phyloP scores from a whole-genome alignment of 2,329 filamentous ascomycete species.

The Ilyonectria destructans region DNA sequence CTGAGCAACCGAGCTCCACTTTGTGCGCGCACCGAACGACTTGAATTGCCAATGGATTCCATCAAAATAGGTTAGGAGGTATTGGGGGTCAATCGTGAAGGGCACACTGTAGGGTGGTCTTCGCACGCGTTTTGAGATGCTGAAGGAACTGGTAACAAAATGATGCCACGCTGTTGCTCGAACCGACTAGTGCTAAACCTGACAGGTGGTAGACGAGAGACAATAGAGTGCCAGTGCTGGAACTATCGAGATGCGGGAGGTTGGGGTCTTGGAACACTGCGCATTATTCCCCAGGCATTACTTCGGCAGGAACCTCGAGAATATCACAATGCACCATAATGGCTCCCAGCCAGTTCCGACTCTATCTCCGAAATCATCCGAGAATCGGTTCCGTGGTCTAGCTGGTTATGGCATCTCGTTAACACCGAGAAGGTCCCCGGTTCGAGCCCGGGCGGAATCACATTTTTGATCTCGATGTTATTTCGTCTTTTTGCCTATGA shows the following conservation, averaged over 20 bases:
- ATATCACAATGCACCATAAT: background rate
- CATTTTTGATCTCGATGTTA: constrained; percentile 27
- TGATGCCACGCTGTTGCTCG: constrained; percentile 4
- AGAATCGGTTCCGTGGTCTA: constrained; percentile 41
- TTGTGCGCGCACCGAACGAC: constrained; percentile 3
- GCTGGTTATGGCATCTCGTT: constrained; percentile 9
- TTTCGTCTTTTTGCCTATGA: too few relatives aligned
- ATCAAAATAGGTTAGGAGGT: constrained; percentile 10
- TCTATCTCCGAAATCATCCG: constrained; percentile 3
- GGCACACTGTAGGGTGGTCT: background rate
- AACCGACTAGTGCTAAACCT: background rate
- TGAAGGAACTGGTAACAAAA: background rate
- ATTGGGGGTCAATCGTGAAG: constrained; percentile 11
- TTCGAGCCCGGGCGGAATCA: too few relatives aligned
- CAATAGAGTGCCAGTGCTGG: background rate
- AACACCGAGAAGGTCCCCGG: too few relatives aligned
- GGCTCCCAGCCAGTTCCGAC: background rate
- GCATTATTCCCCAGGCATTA: too few relatives aligned
- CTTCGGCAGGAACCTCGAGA: too few relatives aligned
- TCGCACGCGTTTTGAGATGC: background rate
- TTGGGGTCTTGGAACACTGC: background rate
- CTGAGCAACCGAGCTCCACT: constrained; percentile 22
- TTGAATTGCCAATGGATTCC: constrained; percentile 4
- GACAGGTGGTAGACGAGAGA: background rate
- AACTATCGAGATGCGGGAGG: background rate